phyloP scores from a whole-genome alignment of 495 filamentous ascomycete species.

The Tuber aestivum region DNA sequence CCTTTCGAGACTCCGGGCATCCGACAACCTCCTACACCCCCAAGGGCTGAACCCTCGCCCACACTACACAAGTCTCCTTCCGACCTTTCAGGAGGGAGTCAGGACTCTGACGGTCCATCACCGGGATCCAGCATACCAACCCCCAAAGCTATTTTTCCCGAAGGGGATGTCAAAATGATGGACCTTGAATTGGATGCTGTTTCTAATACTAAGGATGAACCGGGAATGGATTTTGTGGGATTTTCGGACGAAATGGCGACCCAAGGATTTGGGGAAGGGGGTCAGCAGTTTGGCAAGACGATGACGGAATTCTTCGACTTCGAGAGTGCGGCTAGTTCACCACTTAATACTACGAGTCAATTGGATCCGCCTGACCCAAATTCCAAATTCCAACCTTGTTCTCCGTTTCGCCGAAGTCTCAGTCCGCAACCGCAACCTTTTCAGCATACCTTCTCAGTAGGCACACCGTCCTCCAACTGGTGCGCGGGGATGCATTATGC shows the following conservation, averaged over 20 bases:
- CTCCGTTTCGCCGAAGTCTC: background rate
- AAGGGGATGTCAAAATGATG: constrained; percentile 4
- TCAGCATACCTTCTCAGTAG: background rate
- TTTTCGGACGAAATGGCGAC: background rate
- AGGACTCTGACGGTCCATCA: background rate
- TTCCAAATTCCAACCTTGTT: constrained; percentile 1
- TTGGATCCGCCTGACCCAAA: background rate
- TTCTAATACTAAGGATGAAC: background rate
- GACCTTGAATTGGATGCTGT: background rate
- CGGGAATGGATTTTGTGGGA: background rate
- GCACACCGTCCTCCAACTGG: background rate
- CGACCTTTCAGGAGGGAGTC: background rate
- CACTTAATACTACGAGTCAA: background rate
- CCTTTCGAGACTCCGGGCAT: background rate
- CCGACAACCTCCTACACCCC: background rate
- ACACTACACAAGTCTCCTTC: background rate
- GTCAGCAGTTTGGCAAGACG: background rate
- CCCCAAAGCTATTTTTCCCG: background rate
- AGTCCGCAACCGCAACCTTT: background rate
- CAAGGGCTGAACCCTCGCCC: background rate
- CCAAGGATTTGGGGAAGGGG: background rate
- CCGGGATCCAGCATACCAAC: background rate
- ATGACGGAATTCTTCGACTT: constrained; percentile 1
- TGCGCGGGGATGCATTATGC: background rate
- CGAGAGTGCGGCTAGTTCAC: constrained; percentile 2